Percentiles rank a stretch among this genome's conserved stretches.
phyloP scores from a whole-genome alignment of 768 basidiomycete genomes.

The Tricholoma sp. region DNA sequence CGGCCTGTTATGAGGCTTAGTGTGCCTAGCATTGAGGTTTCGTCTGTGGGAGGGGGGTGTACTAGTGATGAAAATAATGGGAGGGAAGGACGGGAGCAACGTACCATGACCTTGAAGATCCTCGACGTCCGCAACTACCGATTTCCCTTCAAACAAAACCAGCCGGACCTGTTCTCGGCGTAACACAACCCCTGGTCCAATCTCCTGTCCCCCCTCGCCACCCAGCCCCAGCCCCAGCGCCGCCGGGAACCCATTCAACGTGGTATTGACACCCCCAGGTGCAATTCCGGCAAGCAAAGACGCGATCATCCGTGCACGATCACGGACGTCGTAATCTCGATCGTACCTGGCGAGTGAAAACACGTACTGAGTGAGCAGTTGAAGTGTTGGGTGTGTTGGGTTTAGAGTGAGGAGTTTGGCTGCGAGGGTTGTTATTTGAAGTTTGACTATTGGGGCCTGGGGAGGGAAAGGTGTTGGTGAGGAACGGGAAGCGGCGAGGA shows the following conservation, averaged over 20 bases:
- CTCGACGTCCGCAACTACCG: constrained; percentile 33
- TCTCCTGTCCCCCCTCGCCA: neutral
- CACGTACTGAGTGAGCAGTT: constrained; percentile 62
- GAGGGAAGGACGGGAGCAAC: neutral
- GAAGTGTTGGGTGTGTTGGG: constrained; percentile 45
- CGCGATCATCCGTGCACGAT: constrained; percentile 76
- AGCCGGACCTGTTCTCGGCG: constrained; percentile 76
- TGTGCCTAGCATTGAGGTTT: constrained; percentile 54
- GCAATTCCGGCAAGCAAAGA: constrained; percentile 59
- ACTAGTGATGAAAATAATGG: neutral
- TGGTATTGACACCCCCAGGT: constrained; percentile 9
- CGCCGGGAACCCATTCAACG: constrained; percentile 17
- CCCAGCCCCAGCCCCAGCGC: too few relatives aligned
- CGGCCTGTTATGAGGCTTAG: constrained; percentile 57
- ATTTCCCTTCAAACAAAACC: constrained; percentile 77
- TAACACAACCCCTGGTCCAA: constrained; percentile 66
- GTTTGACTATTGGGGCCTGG: constrained; percentile 64
- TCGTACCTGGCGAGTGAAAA: constrained; percentile 88
- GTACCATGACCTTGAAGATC: neutral
- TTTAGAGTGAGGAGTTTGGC: constrained; percentile 76
- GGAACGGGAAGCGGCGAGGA: constrained; percentile 5
- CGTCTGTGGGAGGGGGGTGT: constrained; percentile 20
- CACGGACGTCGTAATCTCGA: constrained; percentile 82
- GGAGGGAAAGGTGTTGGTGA: neutral
- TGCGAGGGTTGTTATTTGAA: constrained; percentile 81